A percentile compares a stretch with the other conserved stretches of the same genome.
These are phyloP conservation scores for Blastomyces emzantsi DNA, from an alignment of 2,329 filamentous ascomycete species.

Conservation along the genomic window DNA sequence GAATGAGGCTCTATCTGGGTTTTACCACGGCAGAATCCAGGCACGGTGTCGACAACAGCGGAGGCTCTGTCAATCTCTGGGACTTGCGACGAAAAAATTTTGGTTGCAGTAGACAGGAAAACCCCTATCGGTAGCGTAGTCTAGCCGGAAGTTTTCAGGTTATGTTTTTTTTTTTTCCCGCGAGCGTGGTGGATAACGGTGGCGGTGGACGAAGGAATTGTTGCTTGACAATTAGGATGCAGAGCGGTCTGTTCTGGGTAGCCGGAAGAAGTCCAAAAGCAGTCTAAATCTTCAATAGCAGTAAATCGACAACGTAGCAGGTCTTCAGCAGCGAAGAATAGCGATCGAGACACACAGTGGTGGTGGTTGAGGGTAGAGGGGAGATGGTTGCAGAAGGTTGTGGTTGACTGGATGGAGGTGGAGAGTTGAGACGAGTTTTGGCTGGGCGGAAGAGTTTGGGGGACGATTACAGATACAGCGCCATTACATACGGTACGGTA, in stretches of 20 bases:
- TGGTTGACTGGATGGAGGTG: background rate
- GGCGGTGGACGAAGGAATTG: slow-evolving; percentile 10
- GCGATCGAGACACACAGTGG: background rate
- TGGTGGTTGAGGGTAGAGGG: background rate
- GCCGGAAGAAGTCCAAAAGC: background rate
- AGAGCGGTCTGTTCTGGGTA: background rate
- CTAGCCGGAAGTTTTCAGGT: background rate
- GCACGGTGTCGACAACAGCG: background rate
- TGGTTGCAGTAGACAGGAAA: background rate
- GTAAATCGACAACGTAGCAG: background rate
- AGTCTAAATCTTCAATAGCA: background rate
- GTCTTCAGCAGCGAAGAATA: background rate
- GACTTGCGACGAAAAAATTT: background rate
- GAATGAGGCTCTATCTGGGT: slow-evolving; percentile 4
- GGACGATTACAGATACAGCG: background rate
- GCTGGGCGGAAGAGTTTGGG: background rate
- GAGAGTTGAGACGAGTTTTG: background rate
- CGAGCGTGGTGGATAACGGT: background rate
- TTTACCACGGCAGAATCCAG: background rate
- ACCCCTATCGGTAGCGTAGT: background rate
- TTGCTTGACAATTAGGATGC: background rate
- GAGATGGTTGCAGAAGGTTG: background rate
- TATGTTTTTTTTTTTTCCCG: background rate
- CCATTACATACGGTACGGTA: background rate
- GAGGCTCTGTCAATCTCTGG: background rate